Percentiles rank a stretch among this genome's conserved stretches.
phyloP scores from a whole-genome alignment of 2,329 filamentous ascomycete genomes.

The Diaporthe citriasiana region DNA sequence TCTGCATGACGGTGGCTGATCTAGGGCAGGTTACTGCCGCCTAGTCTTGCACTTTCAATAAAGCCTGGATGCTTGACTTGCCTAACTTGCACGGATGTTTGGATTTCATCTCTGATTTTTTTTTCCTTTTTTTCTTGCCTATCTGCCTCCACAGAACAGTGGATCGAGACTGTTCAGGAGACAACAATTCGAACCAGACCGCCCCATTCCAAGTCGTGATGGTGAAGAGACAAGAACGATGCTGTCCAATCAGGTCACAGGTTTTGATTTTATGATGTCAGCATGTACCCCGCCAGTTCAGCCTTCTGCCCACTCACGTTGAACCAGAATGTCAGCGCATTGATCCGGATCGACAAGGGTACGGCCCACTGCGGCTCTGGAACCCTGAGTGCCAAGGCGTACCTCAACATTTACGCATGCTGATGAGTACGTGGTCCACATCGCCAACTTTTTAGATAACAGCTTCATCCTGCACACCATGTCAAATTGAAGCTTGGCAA shows the following conservation, averaged over 20 bases:
- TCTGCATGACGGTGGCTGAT: slow-evolving; percentile 6
- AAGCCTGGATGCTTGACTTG: too few relatives aligned
- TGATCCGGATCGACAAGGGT: slow-evolving; percentile 27
- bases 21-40: neutral
- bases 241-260: slow-evolving; percentile 26
- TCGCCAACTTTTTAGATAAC: neutral
- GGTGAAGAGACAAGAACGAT: neutral
- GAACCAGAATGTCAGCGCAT: slow-evolving; percentile 35
- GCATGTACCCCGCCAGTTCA: slow-evolving; percentile 12
- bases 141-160: neutral
- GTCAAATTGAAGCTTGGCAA: too few relatives aligned
- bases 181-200: slow-evolving; percentile 1
- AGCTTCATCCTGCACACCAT: too few relatives aligned
- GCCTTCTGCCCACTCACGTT: slow-evolving; percentile 32
- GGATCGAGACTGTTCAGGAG: neutral
- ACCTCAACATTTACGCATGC: too few relatives aligned
- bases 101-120: neutral
- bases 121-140: neutral
- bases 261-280: slow-evolving; percentile 37
- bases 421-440: neutral
- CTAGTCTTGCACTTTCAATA: neutral
- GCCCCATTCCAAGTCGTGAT: slow-evolving; percentile 11
- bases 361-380: slow-evolving; percentile 10
- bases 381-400: neutral
- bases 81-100: neutral